These are phyloP conservation scores for Populus ilicifolia DNA, from an alignment of 345 rosid species.

Conservation along the genomic window DNA sequence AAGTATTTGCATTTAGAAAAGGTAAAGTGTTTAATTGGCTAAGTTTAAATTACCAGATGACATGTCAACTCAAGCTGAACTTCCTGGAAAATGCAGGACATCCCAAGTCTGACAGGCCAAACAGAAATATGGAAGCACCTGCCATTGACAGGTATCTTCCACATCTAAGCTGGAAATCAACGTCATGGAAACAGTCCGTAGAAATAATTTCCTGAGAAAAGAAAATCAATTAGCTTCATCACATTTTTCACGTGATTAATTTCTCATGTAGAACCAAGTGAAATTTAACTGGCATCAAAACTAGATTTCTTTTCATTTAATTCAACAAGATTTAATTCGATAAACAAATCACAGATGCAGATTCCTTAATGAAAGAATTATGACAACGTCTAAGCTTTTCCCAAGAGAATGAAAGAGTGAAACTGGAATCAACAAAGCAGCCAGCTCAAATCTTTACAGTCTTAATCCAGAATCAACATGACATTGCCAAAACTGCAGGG, in stretches of 20 bases:
- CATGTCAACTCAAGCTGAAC: background rate
- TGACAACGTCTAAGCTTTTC: background rate
- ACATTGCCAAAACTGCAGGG: background rate
- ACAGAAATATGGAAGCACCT: background rate
- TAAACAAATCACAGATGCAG: background rate
- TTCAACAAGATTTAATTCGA: too few relatives aligned
- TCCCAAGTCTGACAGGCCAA: background rate
- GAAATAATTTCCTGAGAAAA: too few relatives aligned
- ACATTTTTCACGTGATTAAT: too few relatives aligned
- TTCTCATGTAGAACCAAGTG: too few relatives aligned
- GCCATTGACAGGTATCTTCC: background rate
- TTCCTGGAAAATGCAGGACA: conserved; percentile 11
- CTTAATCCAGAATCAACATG: background rate
- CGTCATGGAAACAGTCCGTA: background rate
- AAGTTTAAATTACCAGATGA: conserved; percentile 3
- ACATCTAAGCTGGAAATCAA: background rate
- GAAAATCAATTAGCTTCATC: too few relatives aligned
- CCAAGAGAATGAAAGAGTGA: background rate
- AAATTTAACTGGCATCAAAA: too few relatives aligned
- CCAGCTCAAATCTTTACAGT: conserved; percentile 6
- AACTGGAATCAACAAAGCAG: background rate
- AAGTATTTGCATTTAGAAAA: background rate
- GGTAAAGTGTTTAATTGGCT: background rate
- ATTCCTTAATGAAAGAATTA: background rate
- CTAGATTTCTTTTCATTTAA: too few relatives aligned